A percentile compares a stretch with the other conserved stretches of the same genome.
Evolutionary conservation across 768 basidiomycete species (phyloP).

Genomic region (Phlebiopsis gigantea): DNA sequence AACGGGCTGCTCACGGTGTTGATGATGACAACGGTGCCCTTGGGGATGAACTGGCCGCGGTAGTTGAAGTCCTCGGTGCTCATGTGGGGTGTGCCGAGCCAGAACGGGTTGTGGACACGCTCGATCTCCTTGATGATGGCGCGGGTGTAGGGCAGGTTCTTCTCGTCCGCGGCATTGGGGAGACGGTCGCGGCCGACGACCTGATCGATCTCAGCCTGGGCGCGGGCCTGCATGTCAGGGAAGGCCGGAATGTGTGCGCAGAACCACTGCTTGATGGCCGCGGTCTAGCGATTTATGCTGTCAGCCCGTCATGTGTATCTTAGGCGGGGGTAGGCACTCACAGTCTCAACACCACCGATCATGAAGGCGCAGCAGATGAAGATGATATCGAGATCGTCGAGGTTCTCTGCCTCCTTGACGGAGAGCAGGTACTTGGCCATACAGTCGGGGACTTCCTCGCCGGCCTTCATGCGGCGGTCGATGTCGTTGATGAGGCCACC

Average conservation of each 20-base stretch:
- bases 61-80: conserved; percentile 26
- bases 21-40: conserved; percentile 20
- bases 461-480: conserved; percentile 29
- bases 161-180: not conserved
- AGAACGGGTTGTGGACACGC: conserved; percentile 24
- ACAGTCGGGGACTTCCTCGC: conserved; percentile 37
- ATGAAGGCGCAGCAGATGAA: conserved; percentile 38
- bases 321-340: conserved; percentile 6
- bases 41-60: conserved; percentile 24
- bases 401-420: conserved; percentile 21
- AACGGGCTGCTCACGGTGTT: conserved; percentile 12
- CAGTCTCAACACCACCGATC: conserved; percentile 40
- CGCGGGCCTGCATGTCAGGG: conserved; percentile 18
- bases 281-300: conserved; percentile 20
- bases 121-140: conserved; percentile 25
- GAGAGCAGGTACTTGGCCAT: conserved; percentile 33
- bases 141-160: conserved; percentile 6
- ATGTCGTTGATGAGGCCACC: conserved; percentile 35
- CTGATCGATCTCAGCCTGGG: not conserved
- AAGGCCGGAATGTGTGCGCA: conserved; percentile 14
- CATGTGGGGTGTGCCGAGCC: conserved; percentile 26
- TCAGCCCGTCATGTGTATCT: not conserved
- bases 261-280: conserved; percentile 29
- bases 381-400: conserved; percentile 33
- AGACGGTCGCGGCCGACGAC: not conserved